Percentiles rank a stretch among this genome's conserved stretches.
phyloP scores from a whole-genome alignment of 2,329 filamentous ascomycete genomes.

The Aspergillus fischeri region DNA sequence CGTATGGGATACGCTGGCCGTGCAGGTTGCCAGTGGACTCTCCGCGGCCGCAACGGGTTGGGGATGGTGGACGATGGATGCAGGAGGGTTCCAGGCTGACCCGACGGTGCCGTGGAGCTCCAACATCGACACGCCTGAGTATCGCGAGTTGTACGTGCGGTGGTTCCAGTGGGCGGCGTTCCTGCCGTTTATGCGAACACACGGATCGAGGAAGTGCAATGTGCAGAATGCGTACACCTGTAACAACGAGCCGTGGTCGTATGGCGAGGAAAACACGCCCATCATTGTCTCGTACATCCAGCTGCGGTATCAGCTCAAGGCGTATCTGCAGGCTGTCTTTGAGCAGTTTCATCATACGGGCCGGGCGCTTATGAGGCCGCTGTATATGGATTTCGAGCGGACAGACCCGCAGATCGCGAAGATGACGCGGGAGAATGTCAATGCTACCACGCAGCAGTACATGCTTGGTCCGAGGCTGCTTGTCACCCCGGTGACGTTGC shows the following conservation, averaged over 20 bases:
- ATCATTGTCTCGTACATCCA: constrained; percentile 56
- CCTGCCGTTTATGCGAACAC: constrained; percentile 56
- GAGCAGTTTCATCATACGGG: constrained; percentile 29
- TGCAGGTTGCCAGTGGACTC: constrained; percentile 57
- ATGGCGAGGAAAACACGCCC: constrained; percentile 53
- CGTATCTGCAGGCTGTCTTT: constrained; percentile 32
- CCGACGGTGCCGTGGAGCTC: constrained; percentile 44
- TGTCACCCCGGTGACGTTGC: constrained; percentile 33
- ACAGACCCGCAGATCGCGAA: constrained; percentile 20
- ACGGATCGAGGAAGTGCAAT: constrained; percentile 56
- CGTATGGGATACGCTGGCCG: constrained; percentile 54
- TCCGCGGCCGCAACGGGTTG: constrained; percentile 60
- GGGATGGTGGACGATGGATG: constrained; percentile 64
- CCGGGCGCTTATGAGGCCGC: constrained; percentile 34
- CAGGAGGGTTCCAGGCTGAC: constrained; percentile 59
- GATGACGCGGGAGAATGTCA: constrained; percentile 26
- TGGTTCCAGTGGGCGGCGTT: constrained; percentile 66
- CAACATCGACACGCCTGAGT: constrained; percentile 48
- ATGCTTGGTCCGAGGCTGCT: constrained; percentile 38
- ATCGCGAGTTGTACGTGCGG: constrained; percentile 58
- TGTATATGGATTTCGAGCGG: constrained; percentile 37
- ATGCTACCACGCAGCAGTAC: constrained; percentile 37
- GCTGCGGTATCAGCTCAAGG: constrained; percentile 50
- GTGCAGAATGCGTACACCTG: constrained; percentile 34
- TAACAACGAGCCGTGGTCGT: constrained; percentile 58